These are phyloP conservation scores for Ephemerocybe angulata DNA, from an alignment of 768 basidiomycete species.

Conservation along the genomic window DNA sequence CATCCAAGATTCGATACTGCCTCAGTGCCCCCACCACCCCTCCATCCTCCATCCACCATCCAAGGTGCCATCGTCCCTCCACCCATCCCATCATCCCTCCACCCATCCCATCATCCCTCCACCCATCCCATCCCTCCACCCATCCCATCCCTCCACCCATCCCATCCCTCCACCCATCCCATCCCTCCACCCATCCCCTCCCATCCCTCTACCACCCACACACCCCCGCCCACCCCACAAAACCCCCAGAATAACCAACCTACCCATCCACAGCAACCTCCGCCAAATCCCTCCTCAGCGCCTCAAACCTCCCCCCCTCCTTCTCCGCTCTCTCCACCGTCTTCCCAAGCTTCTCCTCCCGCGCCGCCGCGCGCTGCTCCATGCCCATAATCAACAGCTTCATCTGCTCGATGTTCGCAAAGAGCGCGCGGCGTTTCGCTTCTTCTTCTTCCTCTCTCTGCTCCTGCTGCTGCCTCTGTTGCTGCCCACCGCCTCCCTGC, in stretches of 20 bases:
- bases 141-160: no score
- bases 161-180: no score
- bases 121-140: no score
- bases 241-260: background rate
- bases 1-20: no score
- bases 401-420: conserved; percentile 66
- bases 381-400: conserved; percentile 68
- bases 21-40: no score
- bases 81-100: no score
- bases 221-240: background rate
- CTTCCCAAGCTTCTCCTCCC: conserved; percentile 60
- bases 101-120: no score
- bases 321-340: conserved; percentile 57
- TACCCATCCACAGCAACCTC: background rate
- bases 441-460: conserved; percentile 6
- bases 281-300: conserved; percentile 35
- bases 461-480: background rate
- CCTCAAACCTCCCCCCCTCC: conserved; percentile 54
- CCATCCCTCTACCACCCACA: background rate
- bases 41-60: no score
- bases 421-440: conserved; percentile 34
- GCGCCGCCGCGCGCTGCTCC: conserved; percentile 63
- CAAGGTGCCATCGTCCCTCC: no score
- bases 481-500: background rate
- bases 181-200: no score